Evolutionary conservation across 495 filamentous ascomycete genomes (phyloP).

Genomic region (Annulohypoxylon stygium): DNA sequence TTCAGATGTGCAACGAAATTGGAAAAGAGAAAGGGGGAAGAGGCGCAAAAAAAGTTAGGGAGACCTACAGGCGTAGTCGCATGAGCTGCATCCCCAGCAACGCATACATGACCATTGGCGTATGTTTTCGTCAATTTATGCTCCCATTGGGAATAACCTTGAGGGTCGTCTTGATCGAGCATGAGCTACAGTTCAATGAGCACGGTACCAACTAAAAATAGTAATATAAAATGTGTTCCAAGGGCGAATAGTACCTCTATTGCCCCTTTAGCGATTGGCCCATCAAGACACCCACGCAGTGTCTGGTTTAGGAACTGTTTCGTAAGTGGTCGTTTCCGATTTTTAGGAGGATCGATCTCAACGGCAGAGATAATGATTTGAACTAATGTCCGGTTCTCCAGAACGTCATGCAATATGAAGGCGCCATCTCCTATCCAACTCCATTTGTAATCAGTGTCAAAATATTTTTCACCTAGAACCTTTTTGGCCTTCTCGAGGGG

Average conservation of each 20-base stretch:
- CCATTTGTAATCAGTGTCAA: conserved; percentile 38
- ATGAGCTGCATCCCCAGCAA: conserved; percentile 73
- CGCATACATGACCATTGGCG: conserved; percentile 60
- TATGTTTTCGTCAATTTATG: conserved; percentile 69
- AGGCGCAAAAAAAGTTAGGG: background rate
- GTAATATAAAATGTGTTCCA: too few relatives aligned
- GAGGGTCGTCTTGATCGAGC: conserved; percentile 52
- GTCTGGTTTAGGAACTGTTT: conserved; percentile 20
- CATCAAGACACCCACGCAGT: conserved; percentile 23
- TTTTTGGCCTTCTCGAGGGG: conserved; percentile 35
- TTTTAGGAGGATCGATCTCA: conserved; percentile 19
- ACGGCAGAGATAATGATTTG: conserved; percentile 32
- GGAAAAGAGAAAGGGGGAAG: background rate
- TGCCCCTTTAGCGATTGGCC: conserved; percentile 27
- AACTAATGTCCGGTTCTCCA: conserved; percentile 36
- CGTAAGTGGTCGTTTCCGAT: conserved; percentile 27
- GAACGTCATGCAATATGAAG: conserved; percentile 26
- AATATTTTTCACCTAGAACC: conserved; percentile 30
- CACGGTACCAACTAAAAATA: background rate
- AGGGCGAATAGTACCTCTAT: conserved; percentile 24
- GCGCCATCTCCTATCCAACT: conserved; percentile 42
- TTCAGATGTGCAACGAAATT: too few relatives aligned
- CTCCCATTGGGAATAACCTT: conserved; percentile 72
- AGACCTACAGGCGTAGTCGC: conserved; percentile 64
- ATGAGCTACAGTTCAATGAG: conserved; percentile 28